phyloP scores from a whole-genome alignment of 2,329 filamentous ascomycete species.

The Colletotrichum eremochloae region DNA sequence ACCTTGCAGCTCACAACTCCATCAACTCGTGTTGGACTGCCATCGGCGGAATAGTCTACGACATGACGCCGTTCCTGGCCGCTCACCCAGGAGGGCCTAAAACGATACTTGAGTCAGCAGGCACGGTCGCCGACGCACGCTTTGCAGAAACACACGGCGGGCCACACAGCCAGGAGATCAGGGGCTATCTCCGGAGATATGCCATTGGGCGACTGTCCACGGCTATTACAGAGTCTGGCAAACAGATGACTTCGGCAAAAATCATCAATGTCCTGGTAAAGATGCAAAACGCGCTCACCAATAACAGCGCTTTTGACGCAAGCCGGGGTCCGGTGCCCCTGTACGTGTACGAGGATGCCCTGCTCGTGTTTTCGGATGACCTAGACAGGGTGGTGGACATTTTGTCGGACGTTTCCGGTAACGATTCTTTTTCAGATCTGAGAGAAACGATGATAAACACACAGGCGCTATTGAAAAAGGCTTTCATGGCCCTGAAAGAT shows the following conservation, averaged over 20 bases:
- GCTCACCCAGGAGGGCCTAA: conserved; percentile 85
- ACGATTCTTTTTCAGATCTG: neutral
- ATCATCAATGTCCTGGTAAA: conserved; percentile 14
- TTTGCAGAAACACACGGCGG: conserved; percentile 34
- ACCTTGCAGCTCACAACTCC: conserved; percentile 35
- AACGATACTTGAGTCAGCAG: conserved; percentile 36
- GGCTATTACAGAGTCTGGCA: neutral
- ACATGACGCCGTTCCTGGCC: conserved; percentile 87
- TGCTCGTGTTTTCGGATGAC: conserved; percentile 29
- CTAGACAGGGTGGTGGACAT: conserved; percentile 8
- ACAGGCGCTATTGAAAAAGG: conserved; percentile 18
- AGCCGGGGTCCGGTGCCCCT: conserved; percentile 25
- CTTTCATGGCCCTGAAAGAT: conserved; percentile 24
- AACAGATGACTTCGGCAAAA: neutral
- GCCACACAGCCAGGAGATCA: conserved; percentile 33
- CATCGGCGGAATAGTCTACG: conserved; percentile 92
- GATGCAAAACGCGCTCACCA: conserved; percentile 36
- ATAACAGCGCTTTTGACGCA: conserved; percentile 31
- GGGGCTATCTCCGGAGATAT: conserved; percentile 25
- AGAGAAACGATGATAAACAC: neutral
- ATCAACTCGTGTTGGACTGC: conserved; percentile 76
- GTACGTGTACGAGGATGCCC: conserved; percentile 35
- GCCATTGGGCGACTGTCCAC: conserved; percentile 30
- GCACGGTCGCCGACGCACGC: conserved; percentile 31
- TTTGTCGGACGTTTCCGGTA: neutral